Percentiles rank a stretch among this genome's conserved stretches.
Evolutionary conservation across 78 protist genomes (phyloP).

Genomic region (Thecamonas trahens): DNA sequence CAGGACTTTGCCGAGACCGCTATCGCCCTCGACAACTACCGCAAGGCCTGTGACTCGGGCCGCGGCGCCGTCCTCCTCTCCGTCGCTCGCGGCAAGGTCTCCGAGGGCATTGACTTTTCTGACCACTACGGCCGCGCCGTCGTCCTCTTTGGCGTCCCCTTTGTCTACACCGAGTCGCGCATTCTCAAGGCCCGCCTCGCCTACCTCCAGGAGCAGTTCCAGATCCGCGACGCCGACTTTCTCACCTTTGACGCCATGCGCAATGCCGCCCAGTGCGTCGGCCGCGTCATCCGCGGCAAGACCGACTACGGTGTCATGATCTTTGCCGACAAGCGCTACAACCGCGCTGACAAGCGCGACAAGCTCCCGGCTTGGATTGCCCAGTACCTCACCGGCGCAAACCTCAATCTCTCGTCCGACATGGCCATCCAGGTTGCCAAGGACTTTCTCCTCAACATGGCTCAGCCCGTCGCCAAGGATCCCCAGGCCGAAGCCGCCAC

Average conservation of each 20-base stretch:
- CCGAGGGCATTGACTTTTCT: conserved; percentile 96
- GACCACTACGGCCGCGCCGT: conserved; percentile 91
- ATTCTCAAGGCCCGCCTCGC: conserved; percentile 64
- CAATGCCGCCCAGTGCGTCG: conserved; percentile 90
- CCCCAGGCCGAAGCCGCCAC: not conserved
- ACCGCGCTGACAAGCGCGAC: conserved; percentile 41
- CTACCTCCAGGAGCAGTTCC: conserved; percentile 33
- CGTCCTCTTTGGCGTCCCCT: conserved; percentile 91
- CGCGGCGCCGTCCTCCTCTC: conserved; percentile 94
- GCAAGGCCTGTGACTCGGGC: conserved; percentile 77
- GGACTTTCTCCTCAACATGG: conserved; percentile 32
- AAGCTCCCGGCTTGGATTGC: conserved; percentile 76
- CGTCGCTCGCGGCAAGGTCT: conserved; percentile 95
- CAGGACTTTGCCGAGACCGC: conserved; percentile 83
- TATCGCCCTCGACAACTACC: conserved; percentile 84
- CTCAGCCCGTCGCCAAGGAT: conserved; percentile 29
- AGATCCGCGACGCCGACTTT: conserved; percentile 76
- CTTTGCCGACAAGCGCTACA: conserved; percentile 85
- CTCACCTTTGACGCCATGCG: conserved; percentile 96
- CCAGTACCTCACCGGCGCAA: conserved; percentile 12
- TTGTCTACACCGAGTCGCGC: conserved; percentile 59
- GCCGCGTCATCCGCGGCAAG: conserved; percentile 94
- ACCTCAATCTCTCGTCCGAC: conserved; percentile 33
- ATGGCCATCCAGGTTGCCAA: conserved; percentile 5
- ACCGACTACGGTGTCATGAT: conserved; percentile 95